phyloP scores from a whole-genome alignment of 768 basidiomycete genomes.

The Phanerodontia chrysosporium region DNA sequence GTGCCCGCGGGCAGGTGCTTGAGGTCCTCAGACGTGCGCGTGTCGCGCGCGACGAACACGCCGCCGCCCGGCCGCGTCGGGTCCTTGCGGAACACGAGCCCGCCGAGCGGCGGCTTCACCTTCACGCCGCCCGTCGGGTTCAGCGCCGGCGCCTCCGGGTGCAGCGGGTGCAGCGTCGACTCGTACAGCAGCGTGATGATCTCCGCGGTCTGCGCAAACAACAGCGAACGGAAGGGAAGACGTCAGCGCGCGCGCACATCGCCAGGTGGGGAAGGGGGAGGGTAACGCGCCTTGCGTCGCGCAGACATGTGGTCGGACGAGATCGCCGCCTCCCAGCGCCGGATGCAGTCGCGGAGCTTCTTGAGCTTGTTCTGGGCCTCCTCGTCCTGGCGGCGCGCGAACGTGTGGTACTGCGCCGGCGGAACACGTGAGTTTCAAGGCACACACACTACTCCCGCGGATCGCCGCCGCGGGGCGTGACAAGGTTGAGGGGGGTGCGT shows the following conservation, averaged over 20 bases:
- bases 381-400: constrained; percentile 76
- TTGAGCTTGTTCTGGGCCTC: constrained; percentile 71
- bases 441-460: neutral
- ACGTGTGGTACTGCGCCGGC: constrained; percentile 78
- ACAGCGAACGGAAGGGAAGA: constrained; percentile 2
- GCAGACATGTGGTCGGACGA: constrained; percentile 94
- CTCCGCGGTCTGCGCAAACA: constrained; percentile 84
- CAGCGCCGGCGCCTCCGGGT: constrained; percentile 51
- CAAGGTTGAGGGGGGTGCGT: too few relatives aligned
- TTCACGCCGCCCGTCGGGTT: constrained; percentile 79
- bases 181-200: constrained; percentile 90
- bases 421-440: neutral
- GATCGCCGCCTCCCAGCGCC: constrained; percentile 82
- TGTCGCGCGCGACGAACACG: constrained; percentile 63
- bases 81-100: constrained; percentile 75
- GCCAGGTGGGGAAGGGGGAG: constrained; percentile 8
- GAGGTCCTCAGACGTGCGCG: constrained; percentile 18
- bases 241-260: constrained; percentile 6
- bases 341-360: constrained; percentile 79
- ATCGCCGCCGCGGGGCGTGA: neutral
- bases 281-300: constrained; percentile 72
- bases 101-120: constrained; percentile 41
- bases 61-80: constrained; percentile 81
- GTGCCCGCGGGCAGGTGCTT: constrained; percentile 50
- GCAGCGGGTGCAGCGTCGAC: constrained; percentile 79